A percentile compares a stretch with the other conserved stretches of the same genome.
phyloP scores from a whole-genome alignment of 2,329 filamentous ascomycete genomes.

The Cladophialophora carrionii region DNA sequence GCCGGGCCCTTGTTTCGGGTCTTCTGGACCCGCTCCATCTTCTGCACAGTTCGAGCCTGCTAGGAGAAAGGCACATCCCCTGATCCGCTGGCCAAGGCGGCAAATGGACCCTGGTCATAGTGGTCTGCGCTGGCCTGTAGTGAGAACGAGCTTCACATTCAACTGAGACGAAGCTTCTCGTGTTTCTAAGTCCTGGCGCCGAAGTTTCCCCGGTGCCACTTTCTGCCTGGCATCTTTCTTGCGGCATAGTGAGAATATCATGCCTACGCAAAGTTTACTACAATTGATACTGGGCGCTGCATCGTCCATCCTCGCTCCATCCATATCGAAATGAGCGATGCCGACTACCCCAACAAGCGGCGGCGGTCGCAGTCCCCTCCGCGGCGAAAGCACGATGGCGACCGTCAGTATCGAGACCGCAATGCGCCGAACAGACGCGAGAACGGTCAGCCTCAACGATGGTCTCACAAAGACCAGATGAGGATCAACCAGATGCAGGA shows the following conservation, averaged over 20 bases:
- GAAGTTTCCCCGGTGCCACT: conserved; percentile 4
- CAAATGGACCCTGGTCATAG: not conserved
- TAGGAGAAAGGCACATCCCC: not conserved
- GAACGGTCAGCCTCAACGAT: conserved; percentile 26
- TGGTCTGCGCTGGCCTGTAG: not conserved
- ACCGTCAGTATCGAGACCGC: conserved; percentile 28
- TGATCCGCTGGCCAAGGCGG: not conserved
- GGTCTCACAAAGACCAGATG: conserved; percentile 49
- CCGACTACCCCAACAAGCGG: conserved; percentile 41
- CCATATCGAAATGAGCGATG: conserved; percentile 38
- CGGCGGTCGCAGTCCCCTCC: conserved; percentile 50
- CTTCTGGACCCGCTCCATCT: conserved; percentile 15
- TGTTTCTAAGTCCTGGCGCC: not conserved
- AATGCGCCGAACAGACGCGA: conserved; percentile 15
- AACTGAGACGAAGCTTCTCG: not conserved
- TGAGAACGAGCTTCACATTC: conserved; percentile 1
- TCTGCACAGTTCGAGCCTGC: conserved; percentile 11
- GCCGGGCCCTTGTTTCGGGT: conserved; percentile 20
- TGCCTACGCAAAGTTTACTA: not conserved
- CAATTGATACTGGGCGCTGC: not conserved
- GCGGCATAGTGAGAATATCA: not conserved
- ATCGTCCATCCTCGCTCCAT: not conserved
- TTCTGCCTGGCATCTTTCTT: not conserved
- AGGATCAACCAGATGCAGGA: conserved; percentile 64
- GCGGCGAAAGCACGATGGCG: conserved; percentile 41